Evolutionary conservation across 148 eudicot genomes (phyloP).

Genomic region (Suaeda aralocaspica): DNA sequence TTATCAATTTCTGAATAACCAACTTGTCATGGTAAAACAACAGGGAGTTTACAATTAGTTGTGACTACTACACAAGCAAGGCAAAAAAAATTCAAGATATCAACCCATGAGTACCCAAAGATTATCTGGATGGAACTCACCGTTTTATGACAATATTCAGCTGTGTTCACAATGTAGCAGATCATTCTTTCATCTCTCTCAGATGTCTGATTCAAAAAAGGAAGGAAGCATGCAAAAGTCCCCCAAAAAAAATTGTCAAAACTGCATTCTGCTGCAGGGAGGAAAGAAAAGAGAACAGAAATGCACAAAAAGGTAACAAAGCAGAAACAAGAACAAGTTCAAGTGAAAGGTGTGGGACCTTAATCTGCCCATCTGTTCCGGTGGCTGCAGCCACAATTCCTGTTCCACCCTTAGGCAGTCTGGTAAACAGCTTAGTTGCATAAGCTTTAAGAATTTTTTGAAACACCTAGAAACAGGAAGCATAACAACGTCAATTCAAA

Average conservation of each 20-base stretch:
- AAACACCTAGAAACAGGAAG: conserved; percentile 53
- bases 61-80: neutral
- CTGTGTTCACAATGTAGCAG: conserved; percentile 91
- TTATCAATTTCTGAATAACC: neutral
- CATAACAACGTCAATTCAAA: conserved; percentile 19
- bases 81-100: conserved; percentile 13
- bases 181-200: conserved; percentile 89
- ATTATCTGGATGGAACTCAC: conserved; percentile 41
- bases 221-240: neutral
- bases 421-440: conserved; percentile 84
- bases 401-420: conserved; percentile 87
- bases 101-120: conserved; percentile 11
- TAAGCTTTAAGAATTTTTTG: conserved; percentile 89
- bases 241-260: neutral
- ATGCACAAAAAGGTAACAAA: neutral
- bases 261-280: too few relatives aligned
- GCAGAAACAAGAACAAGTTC: neutral
- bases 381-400: conserved; percentile 99
- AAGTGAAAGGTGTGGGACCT: conserved; percentile 39
- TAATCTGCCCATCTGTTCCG: conserved; percentile 97
- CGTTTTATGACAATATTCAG: conserved; percentile 97
- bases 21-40: conserved; percentile 1
- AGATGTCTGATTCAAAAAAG: conserved; percentile 59
- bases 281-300: too few relatives aligned
- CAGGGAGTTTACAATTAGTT: neutral